These are phyloP conservation scores for Solanum pimpinellifolium DNA, from an alignment of 257 asterid species.

Conservation along the genomic window DNA sequence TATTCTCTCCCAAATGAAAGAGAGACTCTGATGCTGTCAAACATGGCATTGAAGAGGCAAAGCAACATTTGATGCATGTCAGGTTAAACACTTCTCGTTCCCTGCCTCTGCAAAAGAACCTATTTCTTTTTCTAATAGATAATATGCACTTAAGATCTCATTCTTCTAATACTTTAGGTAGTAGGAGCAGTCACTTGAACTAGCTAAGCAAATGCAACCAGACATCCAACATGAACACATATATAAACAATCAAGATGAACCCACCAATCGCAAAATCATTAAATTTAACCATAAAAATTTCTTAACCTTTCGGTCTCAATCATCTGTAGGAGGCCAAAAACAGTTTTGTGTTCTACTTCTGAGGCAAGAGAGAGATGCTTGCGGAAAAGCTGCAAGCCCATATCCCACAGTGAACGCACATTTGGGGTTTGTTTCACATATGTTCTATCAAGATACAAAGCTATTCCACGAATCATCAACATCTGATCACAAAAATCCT, in stretches of 20 bases:
- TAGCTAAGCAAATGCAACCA: neutral
- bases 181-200: neutral
- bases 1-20: neutral
- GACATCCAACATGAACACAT: neutral
- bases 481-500: conserved; percentile 94
- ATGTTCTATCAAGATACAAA: conserved; percentile 84
- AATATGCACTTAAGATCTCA: neutral
- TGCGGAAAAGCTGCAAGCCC: conserved; percentile 95
- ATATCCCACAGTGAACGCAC: conserved; percentile 96
- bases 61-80: neutral
- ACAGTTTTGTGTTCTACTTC: conserved; percentile 92
- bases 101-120: neutral
- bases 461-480: conserved; percentile 94
- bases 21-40: neutral
- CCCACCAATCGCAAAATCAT: neutral
- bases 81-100: neutral
- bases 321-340: conserved; percentile 84
- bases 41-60: neutral
- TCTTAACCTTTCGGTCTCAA: conserved; percentile 76
- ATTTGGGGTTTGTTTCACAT: conserved; percentile 83
- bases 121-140: neutral
- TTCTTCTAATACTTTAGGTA: neutral
- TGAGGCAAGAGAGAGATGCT: conserved; percentile 80
- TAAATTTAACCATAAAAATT: neutral
- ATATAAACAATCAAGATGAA: neutral